A percentile compares a stretch with the other conserved stretches of the same genome.
phyloP scores from a whole-genome alignment of 345 rosid genomes.

The Balakata baccata region DNA sequence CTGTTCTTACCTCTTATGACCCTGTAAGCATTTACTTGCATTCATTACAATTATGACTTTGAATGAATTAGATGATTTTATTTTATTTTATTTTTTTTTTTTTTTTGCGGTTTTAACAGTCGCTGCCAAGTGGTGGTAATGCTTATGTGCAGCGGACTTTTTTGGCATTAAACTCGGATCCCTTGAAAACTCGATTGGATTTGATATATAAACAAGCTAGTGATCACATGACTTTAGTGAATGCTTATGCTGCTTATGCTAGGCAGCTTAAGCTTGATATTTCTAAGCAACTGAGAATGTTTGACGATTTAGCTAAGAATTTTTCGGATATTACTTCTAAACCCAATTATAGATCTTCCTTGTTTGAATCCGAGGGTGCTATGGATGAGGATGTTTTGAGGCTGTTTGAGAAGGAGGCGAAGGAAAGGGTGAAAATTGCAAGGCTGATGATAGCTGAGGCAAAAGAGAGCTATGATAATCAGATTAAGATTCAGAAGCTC shows the following conservation, averaged over 20 bases:
- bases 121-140: conserved; percentile 51
- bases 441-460: conserved; percentile 70
- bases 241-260: conserved; percentile 86
- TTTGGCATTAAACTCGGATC: conserved; percentile 76
- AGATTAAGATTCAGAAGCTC: conserved; percentile 87
- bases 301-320: conserved; percentile 69
- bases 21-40: conserved; percentile 36
- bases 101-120: conserved; percentile 30
- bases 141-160: conserved; percentile 64
- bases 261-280: conserved; percentile 87
- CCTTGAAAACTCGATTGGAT: conserved; percentile 72
- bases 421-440: conserved; percentile 68
- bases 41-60: not conserved
- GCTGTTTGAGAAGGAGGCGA: conserved; percentile 86
- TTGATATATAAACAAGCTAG: conserved; percentile 84
- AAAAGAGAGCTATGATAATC: conserved; percentile 84
- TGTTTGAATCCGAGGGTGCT: conserved; percentile 43
- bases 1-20: conserved; percentile 54
- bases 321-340: conserved; percentile 54
- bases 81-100: no score
- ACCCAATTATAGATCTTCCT: conserved; percentile 44
- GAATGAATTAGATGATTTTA: not conserved
- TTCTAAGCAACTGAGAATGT: conserved; percentile 64
- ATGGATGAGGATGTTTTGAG: conserved; percentile 76
- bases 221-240: conserved; percentile 71